These are phyloP conservation scores for Rugosomyces carneus DNA, from an alignment of 1,284 basidiomycete species.

Conservation along the genomic window DNA sequence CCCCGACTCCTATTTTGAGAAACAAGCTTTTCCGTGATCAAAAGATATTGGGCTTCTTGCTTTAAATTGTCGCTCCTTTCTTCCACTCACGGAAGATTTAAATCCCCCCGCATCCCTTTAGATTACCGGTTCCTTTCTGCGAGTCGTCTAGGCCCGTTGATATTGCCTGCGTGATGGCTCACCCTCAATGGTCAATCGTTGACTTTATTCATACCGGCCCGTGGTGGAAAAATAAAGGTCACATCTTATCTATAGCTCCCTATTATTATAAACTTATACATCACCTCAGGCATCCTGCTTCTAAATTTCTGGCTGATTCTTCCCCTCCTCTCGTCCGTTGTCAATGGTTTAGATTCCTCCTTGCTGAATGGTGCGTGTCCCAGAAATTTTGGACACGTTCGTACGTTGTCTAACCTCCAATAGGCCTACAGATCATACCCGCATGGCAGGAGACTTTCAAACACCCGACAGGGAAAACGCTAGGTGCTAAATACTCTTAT, in stretches of 20 bases:
- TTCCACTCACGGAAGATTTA: too few species aligned
- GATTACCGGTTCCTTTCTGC: too few species aligned
- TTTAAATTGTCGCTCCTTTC: too few species aligned
- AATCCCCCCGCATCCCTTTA: too few species aligned
- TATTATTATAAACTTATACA: background rate
- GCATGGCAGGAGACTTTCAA: conserved; percentile 39
- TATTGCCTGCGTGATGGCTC: conserved; percentile 8
- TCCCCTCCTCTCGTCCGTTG: conserved; percentile 52
- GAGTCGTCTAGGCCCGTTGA: background rate
- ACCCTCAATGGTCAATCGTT: conserved; percentile 46
- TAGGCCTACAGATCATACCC: conserved; percentile 60
- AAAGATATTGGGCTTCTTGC: too few species aligned
- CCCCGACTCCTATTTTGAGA: too few species aligned
- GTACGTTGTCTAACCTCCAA: too few species aligned
- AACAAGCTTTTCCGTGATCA: too few species aligned
- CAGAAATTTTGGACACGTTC: too few species aligned
- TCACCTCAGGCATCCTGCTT: conserved; percentile 45
- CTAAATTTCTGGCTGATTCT: conserved; percentile 55
- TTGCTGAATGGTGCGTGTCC: conserved; percentile 48
- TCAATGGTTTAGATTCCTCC: conserved; percentile 60
- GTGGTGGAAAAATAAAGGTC: conserved; percentile 59
- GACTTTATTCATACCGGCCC: conserved; percentile 53
- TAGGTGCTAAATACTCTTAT: conserved; percentile 34
- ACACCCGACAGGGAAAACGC: conserved; percentile 39
- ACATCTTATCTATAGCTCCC: background rate